Base-by-base conservation (phyloP, 495 filamentous ascomycete genomes). In the Penicillium paxilli region DNA sequence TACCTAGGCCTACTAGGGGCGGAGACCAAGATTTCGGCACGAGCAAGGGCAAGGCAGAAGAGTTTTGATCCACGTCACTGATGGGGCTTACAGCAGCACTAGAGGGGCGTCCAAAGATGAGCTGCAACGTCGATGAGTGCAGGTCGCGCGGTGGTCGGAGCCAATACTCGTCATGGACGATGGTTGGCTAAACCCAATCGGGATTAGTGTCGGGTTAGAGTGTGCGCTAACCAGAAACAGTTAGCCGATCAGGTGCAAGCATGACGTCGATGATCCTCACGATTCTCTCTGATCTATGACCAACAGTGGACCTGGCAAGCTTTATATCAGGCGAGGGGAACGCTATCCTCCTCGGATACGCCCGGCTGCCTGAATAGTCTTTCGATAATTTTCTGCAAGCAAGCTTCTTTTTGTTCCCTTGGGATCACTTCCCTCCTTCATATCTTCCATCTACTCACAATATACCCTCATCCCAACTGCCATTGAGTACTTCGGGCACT, bases 181-280 rank as follows among this genome's bases (percentile, higher is more conserved):
- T 67, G 57, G 28, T 9, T 40, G 40, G 51, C 59, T 65, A 59
- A 47, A 50, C 65, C 38, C 26, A 0, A 60, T 61, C 2, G n/a
- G 64, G 69, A 12, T 33, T 65, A 63, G 62, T 14, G 47, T 6
- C 0, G 0, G 37, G 47, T 57, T 57, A 47, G 46, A 54, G 52
- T 54, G 30, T 10, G 22, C 17, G 38, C 65, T 67, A 69, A 49
- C 61, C 60, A 23, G 45, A 24, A 51, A 44, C 51, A 51, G 66
- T 47, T 67, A 67, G 67, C 45, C 44, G 48, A 49, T 49, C 44
- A 41, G 38, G 57, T 59, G 60, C 59, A 63, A 62, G 49, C 49
- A 71, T 71, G 70, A 73, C 68, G 68, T 71, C 58, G 35, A 63
- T 66, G 58, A 67, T 65, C 60, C 24, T 44, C 47, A 44, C 44